Percentiles rank a stretch among this genome's conserved stretches.
Evolutionary conservation across 495 filamentous ascomycete species (phyloP).

Genomic region (Penicillium lividum): DNA sequence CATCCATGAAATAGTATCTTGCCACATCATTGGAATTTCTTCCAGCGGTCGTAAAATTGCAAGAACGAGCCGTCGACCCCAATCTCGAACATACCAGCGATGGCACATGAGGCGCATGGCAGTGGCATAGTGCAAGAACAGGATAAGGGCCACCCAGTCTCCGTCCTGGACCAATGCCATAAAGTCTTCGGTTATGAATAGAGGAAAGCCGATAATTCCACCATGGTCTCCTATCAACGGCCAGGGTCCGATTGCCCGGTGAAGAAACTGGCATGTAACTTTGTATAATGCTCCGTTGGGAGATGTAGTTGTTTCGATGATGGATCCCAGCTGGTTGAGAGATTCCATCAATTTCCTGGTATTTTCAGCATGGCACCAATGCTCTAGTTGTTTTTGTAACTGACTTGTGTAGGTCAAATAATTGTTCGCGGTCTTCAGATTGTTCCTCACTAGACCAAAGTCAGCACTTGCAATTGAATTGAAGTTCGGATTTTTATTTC

Average conservation of each 20-base stretch:
- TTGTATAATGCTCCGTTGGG: slow-evolving; percentile 23
- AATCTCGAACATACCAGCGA: slow-evolving; percentile 42
- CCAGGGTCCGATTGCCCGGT: slow-evolving; percentile 36
- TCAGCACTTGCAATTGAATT: background rate
- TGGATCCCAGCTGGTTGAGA: slow-evolving; percentile 19
- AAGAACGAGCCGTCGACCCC: slow-evolving; percentile 39
- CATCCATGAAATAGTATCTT: slow-evolving; percentile 37
- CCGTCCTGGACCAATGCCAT: slow-evolving; percentile 29
- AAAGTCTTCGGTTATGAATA: slow-evolving; percentile 34
- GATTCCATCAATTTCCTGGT: slow-evolving; percentile 28
- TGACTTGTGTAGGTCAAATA: slow-evolving; percentile 28
- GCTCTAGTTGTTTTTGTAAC: background rate
- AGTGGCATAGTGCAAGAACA: slow-evolving; percentile 41
- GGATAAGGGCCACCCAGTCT: slow-evolving; percentile 39
- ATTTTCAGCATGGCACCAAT: background rate
- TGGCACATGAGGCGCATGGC: slow-evolving; percentile 39
- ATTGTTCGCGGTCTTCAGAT: slow-evolving; percentile 8
- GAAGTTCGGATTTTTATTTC: slow-evolving; percentile 13
- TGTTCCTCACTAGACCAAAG: slow-evolving; percentile 2
- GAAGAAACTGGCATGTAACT: slow-evolving; percentile 31
- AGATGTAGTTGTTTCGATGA: slow-evolving; percentile 19
- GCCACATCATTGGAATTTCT: slow-evolving; percentile 35
- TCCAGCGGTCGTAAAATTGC: slow-evolving; percentile 30
- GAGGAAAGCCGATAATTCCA: slow-evolving; percentile 40
- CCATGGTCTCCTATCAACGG: slow-evolving; percentile 34